A percentile compares a stretch with the other conserved stretches of the same genome.
Conservation (phyloP, 2,329 filamentous ascomycete genomes). For the Coniochaeta sp. region DNA sequence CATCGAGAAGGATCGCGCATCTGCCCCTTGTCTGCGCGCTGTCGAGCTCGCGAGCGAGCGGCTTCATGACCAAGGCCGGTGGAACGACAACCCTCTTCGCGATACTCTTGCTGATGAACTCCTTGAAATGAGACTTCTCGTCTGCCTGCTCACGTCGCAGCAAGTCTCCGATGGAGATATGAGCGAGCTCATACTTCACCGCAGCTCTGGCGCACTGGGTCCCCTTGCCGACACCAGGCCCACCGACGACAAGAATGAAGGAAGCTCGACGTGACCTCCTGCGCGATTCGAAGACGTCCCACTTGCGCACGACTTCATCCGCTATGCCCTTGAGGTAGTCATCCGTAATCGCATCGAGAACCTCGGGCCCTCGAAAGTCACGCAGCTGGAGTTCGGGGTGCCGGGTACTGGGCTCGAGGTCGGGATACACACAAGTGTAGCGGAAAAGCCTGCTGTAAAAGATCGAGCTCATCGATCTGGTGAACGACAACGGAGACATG, state of each 20-base stretch:
- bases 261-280: not conserved
- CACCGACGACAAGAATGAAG: constrained; percentile 88
- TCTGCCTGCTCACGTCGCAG: constrained; percentile 90
- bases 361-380: not conserved
- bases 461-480: not conserved
- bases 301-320: not conserved
- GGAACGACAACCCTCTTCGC: not conserved
- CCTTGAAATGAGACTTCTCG: constrained; percentile 77
- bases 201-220: constrained; percentile 92
- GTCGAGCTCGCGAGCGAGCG: not conserved
- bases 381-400: not conserved
- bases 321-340: not conserved
- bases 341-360: not conserved
- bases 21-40: not conserved
- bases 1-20: not conserved
- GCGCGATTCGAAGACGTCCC: not conserved
- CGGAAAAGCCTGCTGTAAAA: not conserved
- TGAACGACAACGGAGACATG: not conserved
- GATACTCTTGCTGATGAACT: constrained; percentile 58
- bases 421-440: not conserved
- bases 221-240: constrained; percentile 91
- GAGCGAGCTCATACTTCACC: constrained; percentile 79
- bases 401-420: not conserved
- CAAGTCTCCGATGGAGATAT: constrained; percentile 89
- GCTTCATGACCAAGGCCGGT: not conserved